A percentile compares a stretch with the other conserved stretches of the same genome.
Evolutionary conservation across 2,329 filamentous ascomycete genomes (phyloP).

Genomic region (Microthyrium microscopicum): DNA sequence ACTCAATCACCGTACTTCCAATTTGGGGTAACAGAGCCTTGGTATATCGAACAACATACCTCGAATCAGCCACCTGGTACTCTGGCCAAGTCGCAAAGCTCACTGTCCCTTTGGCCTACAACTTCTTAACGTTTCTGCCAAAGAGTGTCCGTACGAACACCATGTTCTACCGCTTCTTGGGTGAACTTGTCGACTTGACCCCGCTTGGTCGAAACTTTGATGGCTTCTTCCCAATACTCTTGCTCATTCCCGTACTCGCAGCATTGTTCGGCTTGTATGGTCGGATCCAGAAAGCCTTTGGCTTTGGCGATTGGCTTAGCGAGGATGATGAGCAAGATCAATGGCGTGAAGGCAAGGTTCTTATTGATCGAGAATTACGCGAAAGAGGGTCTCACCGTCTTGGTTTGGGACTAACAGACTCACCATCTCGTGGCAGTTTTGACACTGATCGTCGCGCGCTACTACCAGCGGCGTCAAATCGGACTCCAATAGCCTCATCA

Average conservation of each 20-base stretch:
- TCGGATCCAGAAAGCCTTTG: constrained; percentile 56
- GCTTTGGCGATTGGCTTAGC: constrained; percentile 64
- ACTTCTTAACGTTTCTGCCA: constrained; percentile 84
- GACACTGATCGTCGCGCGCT: constrained; percentile 1
- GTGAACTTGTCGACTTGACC: constrained; percentile 67
- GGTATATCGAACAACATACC: constrained; percentile 77
- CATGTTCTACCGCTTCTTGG: constrained; percentile 76
- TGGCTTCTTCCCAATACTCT: constrained; percentile 57
- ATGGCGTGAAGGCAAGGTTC: constrained; percentile 80
- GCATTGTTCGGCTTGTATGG: constrained; percentile 84
- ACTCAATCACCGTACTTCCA: constrained; percentile 78
- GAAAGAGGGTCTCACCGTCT: too few relatives aligned
- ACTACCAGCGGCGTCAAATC: background rate
- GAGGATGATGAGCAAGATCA: constrained; percentile 57
- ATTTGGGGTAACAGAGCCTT: constrained; percentile 95
- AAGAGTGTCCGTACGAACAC: constrained; percentile 56
- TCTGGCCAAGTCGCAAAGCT: constrained; percentile 81
- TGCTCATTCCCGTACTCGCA: constrained; percentile 70
- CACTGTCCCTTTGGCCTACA: constrained; percentile 85
- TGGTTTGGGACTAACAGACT: constrained; percentile 13
- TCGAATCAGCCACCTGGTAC: constrained; percentile 93
- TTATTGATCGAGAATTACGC: constrained; percentile 68
- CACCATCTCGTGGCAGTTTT: constrained; percentile 1
- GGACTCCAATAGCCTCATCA: background rate
- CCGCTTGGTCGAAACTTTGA: constrained; percentile 49